Evolutionary conservation across 2,329 filamentous ascomycete genomes (phyloP), one percentile per base, ranked within the genome.

Genomic region (Fusarium chuoi): DNA sequence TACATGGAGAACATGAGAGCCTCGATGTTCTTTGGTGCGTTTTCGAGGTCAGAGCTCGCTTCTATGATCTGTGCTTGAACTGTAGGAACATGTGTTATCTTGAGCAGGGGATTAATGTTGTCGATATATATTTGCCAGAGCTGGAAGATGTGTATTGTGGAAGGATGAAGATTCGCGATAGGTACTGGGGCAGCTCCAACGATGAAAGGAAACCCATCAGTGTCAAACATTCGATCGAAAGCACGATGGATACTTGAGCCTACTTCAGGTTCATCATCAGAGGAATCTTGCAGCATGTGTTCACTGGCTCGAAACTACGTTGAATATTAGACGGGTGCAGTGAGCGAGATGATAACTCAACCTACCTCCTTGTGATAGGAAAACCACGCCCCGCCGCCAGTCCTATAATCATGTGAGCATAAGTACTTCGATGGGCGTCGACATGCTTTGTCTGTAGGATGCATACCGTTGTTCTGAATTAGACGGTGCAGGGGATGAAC

Each of bases 61-160:
- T 91, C 89, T 57, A 93, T 88, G 44, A 94, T 87, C 59, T 87
- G 87, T n/a, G 83, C 84, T 78, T 93, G 91, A 2, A 93, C 82
- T 3, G 87, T 92, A 2, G 91, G 90, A 0, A 89, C 88, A 77
- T 94, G 92, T 0, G 89, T 91, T 63, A 93, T 85, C 77, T 93
- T 93, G 52, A 93, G 84, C 11, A 94, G 79, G 0, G 91, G 90
- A 74, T 93, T 90, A 74, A 93, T 89, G 75, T 93, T 93, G 71
- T 90, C 88, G 46, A 93, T 86, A 77, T 92, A 94, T 22, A 89
- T 86, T 80, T 93, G 91, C 91, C 92, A 94, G 24, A 92, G 83
- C 73, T 89, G 87, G 67, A 91, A 88, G 60, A 91, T 90, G 65
- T 90, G 88, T 26, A 90, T 87, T 30, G 87, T 83, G 4, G 86